Conservation (phyloP, 2,329 filamentous ascomycete genomes). For the Aspergillus proliferans region DNA sequence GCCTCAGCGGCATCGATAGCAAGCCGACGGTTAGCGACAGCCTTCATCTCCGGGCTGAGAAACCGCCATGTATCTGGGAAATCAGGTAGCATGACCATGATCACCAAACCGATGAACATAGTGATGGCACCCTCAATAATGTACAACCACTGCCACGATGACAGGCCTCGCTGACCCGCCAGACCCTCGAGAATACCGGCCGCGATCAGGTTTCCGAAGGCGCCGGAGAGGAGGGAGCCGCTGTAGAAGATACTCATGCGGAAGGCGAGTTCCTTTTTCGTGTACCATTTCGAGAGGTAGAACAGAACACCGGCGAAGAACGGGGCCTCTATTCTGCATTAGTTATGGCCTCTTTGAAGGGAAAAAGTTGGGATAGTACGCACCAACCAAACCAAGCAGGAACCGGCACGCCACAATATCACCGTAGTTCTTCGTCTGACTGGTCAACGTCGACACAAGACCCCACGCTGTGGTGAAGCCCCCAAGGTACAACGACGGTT, state of each 20-base stretch:
- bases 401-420: slow-evolving; percentile 42
- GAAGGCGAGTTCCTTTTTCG: slow-evolving; percentile 45
- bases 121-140: slow-evolving; percentile 36
- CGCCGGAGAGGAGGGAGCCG: slow-evolving; percentile 44
- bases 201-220: slow-evolving; percentile 51
- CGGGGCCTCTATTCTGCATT: slow-evolving; percentile 33
- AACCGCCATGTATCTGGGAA: slow-evolving; percentile 42
- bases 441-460: slow-evolving; percentile 39
- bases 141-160: slow-evolving; percentile 37
- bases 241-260: slow-evolving; percentile 50
- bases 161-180: slow-evolving; percentile 26
- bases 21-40: slow-evolving; percentile 44
- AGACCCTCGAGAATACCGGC: slow-evolving; percentile 45
- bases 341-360: too few relatives aligned
- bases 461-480: slow-evolving; percentile 43
- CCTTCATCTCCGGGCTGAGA: slow-evolving; percentile 40
- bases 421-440: slow-evolving; percentile 37
- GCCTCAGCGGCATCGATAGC: slow-evolving; percentile 47
- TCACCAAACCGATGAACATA: slow-evolving; percentile 26
- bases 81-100: slow-evolving; percentile 33
- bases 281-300: slow-evolving; percentile 48
- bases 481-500: slow-evolving; percentile 39
- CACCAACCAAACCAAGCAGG: slow-evolving; percentile 34
- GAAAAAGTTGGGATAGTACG: too few relatives aligned
- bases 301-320: slow-evolving; percentile 44